Conservation (phyloP, 345 rosid genomes). For the Rubroshorea leprosula region DNA sequence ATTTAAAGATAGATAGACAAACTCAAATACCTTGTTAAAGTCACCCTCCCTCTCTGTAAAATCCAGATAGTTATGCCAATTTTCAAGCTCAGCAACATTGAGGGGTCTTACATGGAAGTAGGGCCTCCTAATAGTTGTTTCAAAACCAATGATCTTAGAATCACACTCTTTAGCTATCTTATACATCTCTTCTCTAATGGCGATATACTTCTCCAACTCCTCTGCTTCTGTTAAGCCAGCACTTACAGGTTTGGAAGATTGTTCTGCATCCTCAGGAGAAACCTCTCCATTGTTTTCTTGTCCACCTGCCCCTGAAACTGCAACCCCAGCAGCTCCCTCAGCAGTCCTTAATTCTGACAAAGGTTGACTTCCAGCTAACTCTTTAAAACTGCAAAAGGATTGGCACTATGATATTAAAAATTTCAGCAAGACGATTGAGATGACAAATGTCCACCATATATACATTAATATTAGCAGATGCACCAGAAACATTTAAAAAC, state of each 20-base stretch:
- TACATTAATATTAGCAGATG: too few species aligned
- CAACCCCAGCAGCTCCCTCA: constrained; percentile 50
- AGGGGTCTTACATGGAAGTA: constrained; percentile 96
- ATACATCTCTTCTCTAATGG: constrained; percentile 81
- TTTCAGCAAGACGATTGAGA: too few species aligned
- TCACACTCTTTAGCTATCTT: constrained; percentile 95
- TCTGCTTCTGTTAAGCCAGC: constrained; percentile 76
- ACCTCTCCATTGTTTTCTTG: constrained; percentile 52
- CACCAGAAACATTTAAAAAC: too few species aligned
- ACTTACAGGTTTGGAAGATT: constrained; percentile 53
- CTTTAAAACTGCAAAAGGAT: constrained; percentile 62
- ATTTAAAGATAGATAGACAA: constrained; percentile 31
- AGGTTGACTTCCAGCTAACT: constrained; percentile 69
- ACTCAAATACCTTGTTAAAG: constrained; percentile 76
- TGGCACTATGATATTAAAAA: constrained; percentile 11
- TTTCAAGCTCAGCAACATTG: constrained; percentile 83
- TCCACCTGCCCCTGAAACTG: constrained; percentile 35
- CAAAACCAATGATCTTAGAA: constrained; percentile 85
- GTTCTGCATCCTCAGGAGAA: constrained; percentile 49
- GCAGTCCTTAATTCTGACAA: constrained; percentile 70
- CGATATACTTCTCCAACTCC: constrained; percentile 87
- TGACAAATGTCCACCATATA: too few species aligned
- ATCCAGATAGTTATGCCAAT: constrained; percentile 90
- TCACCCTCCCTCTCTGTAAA: constrained; percentile 80
- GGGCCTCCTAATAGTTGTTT: constrained; percentile 93